Percentiles rank a stretch among this genome's conserved stretches.
These are phyloP conservation scores for Candida albicans DNA, from an alignment of 1,139 yeast genomes.

Conservation along the genomic window DNA sequence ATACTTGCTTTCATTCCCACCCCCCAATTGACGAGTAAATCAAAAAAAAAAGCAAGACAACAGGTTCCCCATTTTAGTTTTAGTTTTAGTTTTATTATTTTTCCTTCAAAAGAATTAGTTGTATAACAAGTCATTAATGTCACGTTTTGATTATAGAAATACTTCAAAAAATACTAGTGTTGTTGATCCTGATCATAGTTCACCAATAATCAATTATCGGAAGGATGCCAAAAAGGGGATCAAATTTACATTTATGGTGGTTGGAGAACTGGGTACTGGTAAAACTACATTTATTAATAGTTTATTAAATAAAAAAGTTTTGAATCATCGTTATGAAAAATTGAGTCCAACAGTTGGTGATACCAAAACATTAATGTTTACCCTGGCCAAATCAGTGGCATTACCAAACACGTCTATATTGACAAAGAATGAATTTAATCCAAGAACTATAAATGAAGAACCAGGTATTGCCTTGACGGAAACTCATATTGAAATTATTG, in stretches of 20 bases:
- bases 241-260: constrained; percentile 81
- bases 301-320: constrained; percentile 58
- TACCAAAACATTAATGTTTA: constrained; percentile 52
- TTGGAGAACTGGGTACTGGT: constrained; percentile 83
- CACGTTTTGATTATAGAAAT: neutral
- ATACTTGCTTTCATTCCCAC: too few species aligned
- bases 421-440: constrained; percentile 43
- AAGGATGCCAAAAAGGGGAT: constrained; percentile 84
- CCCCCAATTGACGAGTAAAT: too few species aligned
- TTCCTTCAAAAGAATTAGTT: neutral
- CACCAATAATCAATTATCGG: constrained; percentile 52
- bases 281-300: constrained; percentile 85
- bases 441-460: constrained; percentile 49
- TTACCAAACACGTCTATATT: constrained; percentile 47
- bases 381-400: constrained; percentile 52
- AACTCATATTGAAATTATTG: constrained; percentile 66
- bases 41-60: too few species aligned
- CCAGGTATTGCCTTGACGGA: constrained; percentile 67
- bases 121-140: neutral
- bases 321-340: constrained; percentile 56
- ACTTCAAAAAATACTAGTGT: neutral
- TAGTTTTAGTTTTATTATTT: neutral
- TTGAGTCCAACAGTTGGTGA: constrained; percentile 27
- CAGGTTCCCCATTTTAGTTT: neutral
- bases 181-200: constrained; percentile 18